Base-by-base conservation (phyloP, 2,329 filamentous ascomycete species). In the Drechslera avenae region DNA sequence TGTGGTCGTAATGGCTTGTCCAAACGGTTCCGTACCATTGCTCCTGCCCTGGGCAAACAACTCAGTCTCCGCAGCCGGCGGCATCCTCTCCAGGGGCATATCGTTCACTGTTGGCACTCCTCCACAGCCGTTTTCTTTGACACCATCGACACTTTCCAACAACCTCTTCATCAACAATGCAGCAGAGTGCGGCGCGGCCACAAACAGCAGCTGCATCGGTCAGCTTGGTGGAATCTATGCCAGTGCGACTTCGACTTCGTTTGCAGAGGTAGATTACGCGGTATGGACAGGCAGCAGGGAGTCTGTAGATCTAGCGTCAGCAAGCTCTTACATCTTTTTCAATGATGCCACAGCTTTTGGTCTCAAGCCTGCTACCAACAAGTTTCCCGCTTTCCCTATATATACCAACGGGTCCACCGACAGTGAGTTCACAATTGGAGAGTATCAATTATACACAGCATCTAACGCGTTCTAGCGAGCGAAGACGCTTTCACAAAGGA, bases 11-110 rank as follows among this genome's bases (percentile, higher is more conserved):
- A 59, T 59, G 56, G 56, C 54, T 23, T 60, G 57, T 36, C 30
- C 57, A 21, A 60, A 60, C 33, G 54, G 57, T 46, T 60, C 57
- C 10, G 50, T 32, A 37, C 55, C 57, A 35, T 44, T 60, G 52
- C 45, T 60, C 9, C 18, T 60, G 34, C 57, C 57, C 3, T 60
- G 57, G 57, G 50, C 57, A 13, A 60, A 60, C 46, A 53, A 57
- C 31, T 48, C 57, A 17, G 52, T 56, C 17, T 56, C 57, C 7
- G 47, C 55, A 17, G 45, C 48, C 8, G 55, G 52, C 42, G 40
- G 46, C 13, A 50, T 59, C 26, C 26, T 59, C 19, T 54, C 55
- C n/a, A 53, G 56, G 36, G 57, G 57, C 32, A 54, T 60, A 17
- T 56, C 55, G 0, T 60, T 60, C 33, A 36, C 52, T 16, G 47